These are phyloP conservation scores for Fistulinella prunicolor DNA, from an alignment of 768 basidiomycete genomes.

Conservation along the genomic window DNA sequence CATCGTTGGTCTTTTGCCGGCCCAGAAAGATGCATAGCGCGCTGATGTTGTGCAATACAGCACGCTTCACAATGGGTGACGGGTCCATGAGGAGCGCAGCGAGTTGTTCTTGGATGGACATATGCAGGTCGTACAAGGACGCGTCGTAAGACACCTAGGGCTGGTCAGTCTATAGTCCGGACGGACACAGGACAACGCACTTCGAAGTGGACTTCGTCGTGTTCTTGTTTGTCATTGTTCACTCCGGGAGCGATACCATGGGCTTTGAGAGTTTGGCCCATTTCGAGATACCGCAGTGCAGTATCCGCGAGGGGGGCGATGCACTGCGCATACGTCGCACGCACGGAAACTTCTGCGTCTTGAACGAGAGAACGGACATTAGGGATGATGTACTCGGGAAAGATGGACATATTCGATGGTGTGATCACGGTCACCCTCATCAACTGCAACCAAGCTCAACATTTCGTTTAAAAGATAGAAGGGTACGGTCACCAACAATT, in stretches of 20 bases:
- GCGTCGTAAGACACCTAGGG: slow-evolving; percentile 86
- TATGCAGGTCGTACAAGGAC: slow-evolving; percentile 81
- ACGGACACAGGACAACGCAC: slow-evolving; percentile 35
- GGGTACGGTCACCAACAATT: slow-evolving; percentile 52
- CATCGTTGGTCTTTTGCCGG: slow-evolving; percentile 90
- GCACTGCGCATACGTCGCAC: slow-evolving; percentile 81
- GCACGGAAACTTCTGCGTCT: slow-evolving; percentile 81
- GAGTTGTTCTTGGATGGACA: slow-evolving; percentile 83
- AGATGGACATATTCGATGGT: slow-evolving; percentile 63
- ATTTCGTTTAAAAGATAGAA: background rate
- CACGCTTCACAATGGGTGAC: slow-evolving; percentile 87
- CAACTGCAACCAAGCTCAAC: slow-evolving; percentile 39
- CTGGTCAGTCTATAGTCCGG: background rate
- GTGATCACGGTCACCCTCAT: slow-evolving; percentile 71
- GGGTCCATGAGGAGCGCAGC: slow-evolving; percentile 84
- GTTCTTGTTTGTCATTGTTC: slow-evolving; percentile 56
- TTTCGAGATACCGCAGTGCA: slow-evolving; percentile 85
- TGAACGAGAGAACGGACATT: slow-evolving; percentile 79
- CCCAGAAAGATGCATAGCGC: slow-evolving; percentile 92
- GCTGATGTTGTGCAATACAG: slow-evolving; percentile 83
- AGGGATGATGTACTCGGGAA: slow-evolving; percentile 94
- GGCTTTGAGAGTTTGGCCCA: slow-evolving; percentile 87
- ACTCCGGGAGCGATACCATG: slow-evolving; percentile 56
- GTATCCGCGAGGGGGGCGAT: slow-evolving; percentile 84
- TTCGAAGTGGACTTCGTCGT: slow-evolving; percentile 80